phyloP scores from a whole-genome alignment of 805 yeast species.

The Metschnikowia chrysomelidarum region DNA sequence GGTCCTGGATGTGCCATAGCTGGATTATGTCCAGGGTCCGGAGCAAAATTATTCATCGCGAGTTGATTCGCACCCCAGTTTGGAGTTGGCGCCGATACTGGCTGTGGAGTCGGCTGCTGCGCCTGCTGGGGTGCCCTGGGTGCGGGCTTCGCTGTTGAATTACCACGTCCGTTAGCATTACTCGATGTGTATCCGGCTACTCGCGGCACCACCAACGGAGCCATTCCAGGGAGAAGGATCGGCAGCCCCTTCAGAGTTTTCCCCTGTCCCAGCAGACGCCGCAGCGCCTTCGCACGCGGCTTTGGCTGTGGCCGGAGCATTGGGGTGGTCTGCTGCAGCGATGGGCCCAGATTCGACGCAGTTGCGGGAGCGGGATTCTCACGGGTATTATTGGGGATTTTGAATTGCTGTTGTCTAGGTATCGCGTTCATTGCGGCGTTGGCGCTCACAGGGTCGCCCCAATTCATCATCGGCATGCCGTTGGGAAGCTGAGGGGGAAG shows the following conservation, averaged over 20 bases:
- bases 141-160: too few relatives aligned
- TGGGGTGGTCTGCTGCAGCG: not conserved
- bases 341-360: not conserved
- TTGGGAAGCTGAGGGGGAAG: not conserved
- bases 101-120: not conserved
- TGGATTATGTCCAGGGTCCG: too few relatives aligned
- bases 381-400: too few relatives aligned
- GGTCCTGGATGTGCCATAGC: too few relatives aligned
- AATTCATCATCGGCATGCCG: not conserved
- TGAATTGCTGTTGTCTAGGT: too few relatives aligned
- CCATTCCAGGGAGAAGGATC: constrained; percentile 11
- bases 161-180: too few relatives aligned
- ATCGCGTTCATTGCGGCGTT: too few relatives aligned
- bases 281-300: constrained; percentile 2
- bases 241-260: constrained; percentile 11
- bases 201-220: constrained; percentile 10
- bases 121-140: constrained; percentile 1
- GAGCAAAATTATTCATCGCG: too few relatives aligned
- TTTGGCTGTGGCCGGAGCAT: constrained; percentile 1
- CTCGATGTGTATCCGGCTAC: constrained; percentile 3
- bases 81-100: too few relatives aligned
- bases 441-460: constrained; percentile 1
- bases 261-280: constrained; percentile 4
- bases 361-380: not conserved
- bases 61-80: too few relatives aligned